Conservation (phyloP, 192 early-diverging fungal species). For the Coemansia guatemalensis region DNA sequence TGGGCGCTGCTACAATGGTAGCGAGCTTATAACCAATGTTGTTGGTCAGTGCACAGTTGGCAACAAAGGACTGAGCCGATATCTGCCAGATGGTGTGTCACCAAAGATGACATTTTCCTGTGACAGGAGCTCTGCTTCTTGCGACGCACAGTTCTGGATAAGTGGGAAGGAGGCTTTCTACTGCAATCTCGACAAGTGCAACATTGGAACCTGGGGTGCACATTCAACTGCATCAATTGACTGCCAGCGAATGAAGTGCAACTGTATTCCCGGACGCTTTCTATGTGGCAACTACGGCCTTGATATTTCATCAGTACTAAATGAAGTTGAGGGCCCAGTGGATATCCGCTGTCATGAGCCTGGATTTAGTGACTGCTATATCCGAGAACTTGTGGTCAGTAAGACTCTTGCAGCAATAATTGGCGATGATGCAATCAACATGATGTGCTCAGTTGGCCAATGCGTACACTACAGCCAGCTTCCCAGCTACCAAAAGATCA, state of each 20-base stretch:
- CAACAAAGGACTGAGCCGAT: constrained; percentile 57
- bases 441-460: constrained; percentile 79
- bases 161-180: constrained; percentile 87
- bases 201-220: constrained; percentile 53
- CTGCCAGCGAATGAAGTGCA: constrained; percentile 77
- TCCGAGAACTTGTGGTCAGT: constrained; percentile 51
- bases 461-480: constrained; percentile 85
- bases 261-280: constrained; percentile 75
- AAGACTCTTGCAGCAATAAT: constrained; percentile 59
- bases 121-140: constrained; percentile 56
- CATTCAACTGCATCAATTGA: constrained; percentile 55
- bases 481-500: constrained; percentile 64
- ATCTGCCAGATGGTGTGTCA: constrained; percentile 58
- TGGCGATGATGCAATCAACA: constrained; percentile 79
- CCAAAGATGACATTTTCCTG: constrained; percentile 81
- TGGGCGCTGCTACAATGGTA: constrained; percentile 76
- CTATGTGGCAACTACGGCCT: constrained; percentile 84
- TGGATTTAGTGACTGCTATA: constrained; percentile 82
- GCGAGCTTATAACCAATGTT: constrained; percentile 65
- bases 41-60: constrained; percentile 74
- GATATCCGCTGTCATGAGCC: constrained; percentile 70
- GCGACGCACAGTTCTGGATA: constrained; percentile 87
- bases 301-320: constrained; percentile 78
- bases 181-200: constrained; percentile 78
- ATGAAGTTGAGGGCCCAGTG: constrained; percentile 77